A percentile compares a stretch with the other conserved stretches of the same genome.
phyloP scores from a whole-genome alignment of 805 yeast genomes.

The Cyberlindnera lachancei region DNA sequence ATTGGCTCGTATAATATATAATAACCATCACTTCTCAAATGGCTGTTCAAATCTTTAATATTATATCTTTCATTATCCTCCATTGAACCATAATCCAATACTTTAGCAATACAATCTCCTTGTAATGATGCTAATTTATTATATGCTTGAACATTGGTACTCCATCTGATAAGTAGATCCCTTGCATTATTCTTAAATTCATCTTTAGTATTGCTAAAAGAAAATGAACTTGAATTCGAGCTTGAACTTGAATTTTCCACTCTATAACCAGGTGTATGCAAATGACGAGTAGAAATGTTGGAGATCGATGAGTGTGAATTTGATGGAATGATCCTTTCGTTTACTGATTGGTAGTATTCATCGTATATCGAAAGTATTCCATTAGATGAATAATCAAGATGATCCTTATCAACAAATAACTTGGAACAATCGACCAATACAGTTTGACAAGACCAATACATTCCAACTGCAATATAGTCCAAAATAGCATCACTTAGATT shows the following conservation, averaged over 20 bases:
- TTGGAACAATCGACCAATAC: constrained; percentile 14
- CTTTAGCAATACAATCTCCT: constrained; percentile 17
- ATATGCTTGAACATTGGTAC: constrained; percentile 17
- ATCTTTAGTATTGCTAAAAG: no score
- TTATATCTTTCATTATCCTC: constrained; percentile 21
- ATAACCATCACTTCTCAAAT: constrained; percentile 22
- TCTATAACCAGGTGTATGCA: not conserved
- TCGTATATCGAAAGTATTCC: constrained; percentile 21
- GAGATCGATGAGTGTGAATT: no score
- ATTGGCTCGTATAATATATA: constrained; percentile 20
- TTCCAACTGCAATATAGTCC: constrained; percentile 17
- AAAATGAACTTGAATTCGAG: no score
- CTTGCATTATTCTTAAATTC: constrained; percentile 5
- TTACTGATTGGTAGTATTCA: constrained; percentile 20
- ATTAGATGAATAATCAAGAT: constrained; percentile 2
- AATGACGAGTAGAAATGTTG: not conserved
- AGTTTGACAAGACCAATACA: constrained; percentile 23
- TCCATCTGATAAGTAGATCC: constrained; percentile 16
- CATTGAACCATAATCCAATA: constrained; percentile 21
- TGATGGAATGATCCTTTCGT: no score
- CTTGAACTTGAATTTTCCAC: not conserved
- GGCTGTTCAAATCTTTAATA: constrained; percentile 8
- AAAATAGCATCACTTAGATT: constrained; percentile 12
- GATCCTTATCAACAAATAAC: constrained; percentile 11
- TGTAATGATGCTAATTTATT: constrained; percentile 11